Evolutionary conservation across 1,139 yeast genomes (phyloP), one percentile per base, ranked within the genome.

Genomic region (Pichia sp.): DNA sequence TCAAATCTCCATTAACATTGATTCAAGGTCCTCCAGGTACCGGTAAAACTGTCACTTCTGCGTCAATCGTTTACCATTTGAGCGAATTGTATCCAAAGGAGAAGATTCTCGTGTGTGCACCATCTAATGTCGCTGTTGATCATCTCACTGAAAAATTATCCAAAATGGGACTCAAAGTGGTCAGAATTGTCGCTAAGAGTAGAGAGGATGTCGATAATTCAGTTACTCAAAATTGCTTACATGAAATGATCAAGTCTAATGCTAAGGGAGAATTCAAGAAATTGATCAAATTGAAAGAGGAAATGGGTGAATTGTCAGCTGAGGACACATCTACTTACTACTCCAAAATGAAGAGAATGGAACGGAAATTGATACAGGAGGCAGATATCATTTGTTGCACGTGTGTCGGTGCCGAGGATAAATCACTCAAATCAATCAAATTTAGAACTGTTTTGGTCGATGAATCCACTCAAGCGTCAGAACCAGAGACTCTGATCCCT

Each of bases 21-120:
- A 87, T 88, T 47, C 97, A 88, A 58, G 97, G 97, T 15, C 97
- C 97, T n/a, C 97, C 97, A 2, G 95, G 95, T 43, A 88, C 97
- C 0, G 97, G 97, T 55, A 88, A 88, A 56, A 88, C 97, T 1
- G 94, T 86, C 12, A 87, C 95, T 0, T 85, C 96, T 0, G 93
- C 96, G 4, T 80, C 95, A 0, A 84, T 88, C 45, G 74, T 87
- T 20, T 82, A 83, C 51, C 95, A 86, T 51, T 62, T 87, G 42
- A 68, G 77, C 3, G 72, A 73, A 40, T 54, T 78, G 44, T 74
- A 74, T 47, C 66, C 69, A 39, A 42, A 38, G 11, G 69, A 72
- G 30, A 67, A 69, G 40, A 76, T 87, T 7, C 66, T 88, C 33
- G 96, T 87, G 3, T 86, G 96, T 66, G 96, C 96, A 2, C 96